Evolutionary conservation across 768 basidiomycete genomes (phyloP), one percentile per base, ranked within the genome.

Genomic region (Xanthoconium purpureum): DNA sequence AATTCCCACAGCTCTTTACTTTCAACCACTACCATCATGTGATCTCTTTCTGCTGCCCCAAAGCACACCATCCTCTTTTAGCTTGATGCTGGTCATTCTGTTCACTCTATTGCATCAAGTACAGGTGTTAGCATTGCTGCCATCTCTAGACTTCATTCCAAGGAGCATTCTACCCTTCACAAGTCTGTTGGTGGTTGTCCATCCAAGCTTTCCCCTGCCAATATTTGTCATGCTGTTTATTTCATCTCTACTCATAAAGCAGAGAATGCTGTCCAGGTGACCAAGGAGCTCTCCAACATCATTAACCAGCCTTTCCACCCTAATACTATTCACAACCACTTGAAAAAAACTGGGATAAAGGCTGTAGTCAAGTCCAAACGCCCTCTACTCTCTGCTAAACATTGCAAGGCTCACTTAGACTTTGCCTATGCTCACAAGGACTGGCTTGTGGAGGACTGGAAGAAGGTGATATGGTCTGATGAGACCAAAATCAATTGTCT

Each of bases 331-430:
- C 15, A 13, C 37, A 38, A 5, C n/a, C 15, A 40, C 39, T 40
- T 40, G 39, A 40, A 40, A 18, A 40, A 40, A 11, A 8, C 39
- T 40, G 17, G 18, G 3, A 40, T 40, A 18, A 55, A 55, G 6
- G 48, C 54, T 50, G 5, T 55, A 8, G 48, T 50, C 42, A 55
- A 50, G 47, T 18, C 20, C 28, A 48, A 55, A 55, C 5, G 7
- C 2, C 40, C 54, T 14, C 12, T 47, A 39, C 37, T 40, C 5
- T 40, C 10, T 12, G 32, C 20, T 3, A 54, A 17, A 7, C 18
- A 54, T 54, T 14, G 14, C 5, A 54, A 39, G 13, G 30, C 38
- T 3, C 6, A 8, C 17, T 32, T 50, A 3, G 48, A 55, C 6
- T 55, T 35, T 55, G 29, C 54, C n/a, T 37, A 49, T 49, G 54